Evolutionary conservation across 192 early-diverging fungal genomes (phyloP).

Genomic region (Podila epicladia): DNA sequence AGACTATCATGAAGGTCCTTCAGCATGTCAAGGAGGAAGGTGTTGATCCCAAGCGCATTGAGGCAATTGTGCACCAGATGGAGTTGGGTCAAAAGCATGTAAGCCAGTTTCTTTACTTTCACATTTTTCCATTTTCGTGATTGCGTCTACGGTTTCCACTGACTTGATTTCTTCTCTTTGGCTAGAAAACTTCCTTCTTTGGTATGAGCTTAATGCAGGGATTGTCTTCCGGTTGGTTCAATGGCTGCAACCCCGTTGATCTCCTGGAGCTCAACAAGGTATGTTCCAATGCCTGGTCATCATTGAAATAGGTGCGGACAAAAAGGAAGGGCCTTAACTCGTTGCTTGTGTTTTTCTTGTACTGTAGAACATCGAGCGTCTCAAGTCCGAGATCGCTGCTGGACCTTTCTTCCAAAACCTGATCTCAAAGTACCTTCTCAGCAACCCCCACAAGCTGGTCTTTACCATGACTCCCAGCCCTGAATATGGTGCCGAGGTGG

Average conservation of each 20-base stretch:
- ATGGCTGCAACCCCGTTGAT: slow-evolving; percentile 86
- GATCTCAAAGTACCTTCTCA: slow-evolving; percentile 81
- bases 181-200: slow-evolving; percentile 85
- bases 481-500: slow-evolving; percentile 67
- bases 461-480: slow-evolving; percentile 87
- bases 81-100: slow-evolving; percentile 92
- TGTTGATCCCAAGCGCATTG: slow-evolving; percentile 80
- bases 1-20: slow-evolving; percentile 76
- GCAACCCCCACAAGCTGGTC: slow-evolving; percentile 80
- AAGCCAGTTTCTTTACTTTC: slow-evolving; percentile 13
- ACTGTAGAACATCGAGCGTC: slow-evolving; percentile 69
- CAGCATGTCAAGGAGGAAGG: slow-evolving; percentile 74
- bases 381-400: slow-evolving; percentile 66
- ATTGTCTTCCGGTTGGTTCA: slow-evolving; percentile 86
- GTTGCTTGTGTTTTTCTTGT: too few relatives aligned
- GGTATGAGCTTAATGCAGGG: slow-evolving; percentile 84
- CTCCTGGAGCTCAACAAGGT: slow-evolving; percentile 81
- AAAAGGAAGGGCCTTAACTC: too few relatives aligned
- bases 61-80: slow-evolving; percentile 86
- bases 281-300: neutral
- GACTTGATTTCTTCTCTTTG: neutral
- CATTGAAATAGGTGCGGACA: neutral
- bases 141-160: neutral
- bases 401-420: slow-evolving; percentile 78
- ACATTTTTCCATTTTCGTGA: neutral